Base-by-base conservation (phyloP, 129 eudicot species). In the Solidago caesia region DNA sequence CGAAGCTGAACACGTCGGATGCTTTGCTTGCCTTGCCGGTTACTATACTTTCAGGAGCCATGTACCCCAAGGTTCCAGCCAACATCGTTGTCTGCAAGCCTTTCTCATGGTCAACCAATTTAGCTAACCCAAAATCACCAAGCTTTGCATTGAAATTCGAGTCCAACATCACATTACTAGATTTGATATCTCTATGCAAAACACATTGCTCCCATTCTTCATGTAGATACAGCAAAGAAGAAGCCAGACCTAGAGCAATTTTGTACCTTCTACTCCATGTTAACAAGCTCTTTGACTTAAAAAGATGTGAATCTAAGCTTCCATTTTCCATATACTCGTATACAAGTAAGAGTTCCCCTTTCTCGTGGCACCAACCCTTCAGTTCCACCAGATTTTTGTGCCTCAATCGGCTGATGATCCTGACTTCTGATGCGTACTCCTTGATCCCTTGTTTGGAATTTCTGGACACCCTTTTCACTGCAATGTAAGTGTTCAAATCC, bases 291-390 rank as follows among this genome's bases (percentile, higher is more conserved):
- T 68, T 65, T 27, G 11, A 61, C n/a, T 74, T 70, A 68, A 83
- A 83, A 1, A 86, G 86, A 72, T 86, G 91, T 26, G 64, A 58
- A 72, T 86, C 85, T 47, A 86, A 67, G 75, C 79, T 83, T 72
- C 81, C 81, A 8, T 74, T 79, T 57, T 59, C 73, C 86, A 83
- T 78, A 44, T 67, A 78, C 29, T 82, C 86, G 11, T 82, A 82
- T 8, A 82, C 83, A 43, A 82, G 85, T 5, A 82, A 42, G 12
- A 82, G 84, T 27, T 82, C 84, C 0, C 44, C 27, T 67, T 69
- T 67, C 39, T 83, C 78, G 14, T 83, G 90, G 73, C 85, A 86
- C 90, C 90, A 82, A 39, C 90, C 90, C 2, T 64, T 69, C 25
- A 86, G 81, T 77, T 83, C 83, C 2, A 86, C 85, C 16, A 86